Evolutionary conservation across 164 flowering plant species (phyloP).

Genomic region (Umbellularia californica): DNA sequence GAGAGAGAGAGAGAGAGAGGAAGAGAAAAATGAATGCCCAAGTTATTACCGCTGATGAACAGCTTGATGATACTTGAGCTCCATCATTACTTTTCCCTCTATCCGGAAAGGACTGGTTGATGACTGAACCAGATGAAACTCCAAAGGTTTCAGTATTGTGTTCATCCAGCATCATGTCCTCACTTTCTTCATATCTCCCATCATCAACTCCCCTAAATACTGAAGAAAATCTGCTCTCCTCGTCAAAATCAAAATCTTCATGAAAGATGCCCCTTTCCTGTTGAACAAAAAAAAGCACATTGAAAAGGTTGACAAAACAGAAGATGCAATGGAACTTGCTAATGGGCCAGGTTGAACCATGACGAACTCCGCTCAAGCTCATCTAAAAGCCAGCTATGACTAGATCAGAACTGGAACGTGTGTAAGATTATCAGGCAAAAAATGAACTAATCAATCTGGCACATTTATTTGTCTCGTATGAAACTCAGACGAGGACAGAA

Average conservation of each 20-base stretch:
- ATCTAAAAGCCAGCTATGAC: not conserved
- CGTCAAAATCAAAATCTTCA: slow-evolving; percentile 70
- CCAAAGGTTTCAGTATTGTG: slow-evolving; percentile 74
- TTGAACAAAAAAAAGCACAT: slow-evolving; percentile 12
- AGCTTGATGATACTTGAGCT: slow-evolving; percentile 37
- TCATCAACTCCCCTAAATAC: slow-evolving; percentile 59
- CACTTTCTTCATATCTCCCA: slow-evolving; percentile 64
- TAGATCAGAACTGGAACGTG: not conserved
- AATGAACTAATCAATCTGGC: not conserved
- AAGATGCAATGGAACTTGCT: slow-evolving; percentile 3
- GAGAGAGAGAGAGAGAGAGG: not conserved
- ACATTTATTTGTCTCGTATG: not conserved
- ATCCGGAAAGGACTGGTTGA: slow-evolving; percentile 34
- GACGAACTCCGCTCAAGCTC: not conserved
- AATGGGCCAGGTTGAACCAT: not conserved
- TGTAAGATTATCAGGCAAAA: not conserved
- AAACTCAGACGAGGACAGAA: not conserved
- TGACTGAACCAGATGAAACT: slow-evolving; percentile 30
- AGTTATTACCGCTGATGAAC: slow-evolving; percentile 41
- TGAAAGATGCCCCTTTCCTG: slow-evolving; percentile 80
- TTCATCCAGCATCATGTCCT: slow-evolving; percentile 48
- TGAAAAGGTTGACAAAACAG: not conserved
- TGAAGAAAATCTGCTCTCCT: slow-evolving; percentile 88
- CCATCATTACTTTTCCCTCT: slow-evolving; percentile 41
- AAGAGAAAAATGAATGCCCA: slow-evolving; percentile 2